A percentile compares a stretch with the other conserved stretches of the same genome.
Conservation (phyloP, 78 protist genomes). For the Creolimax fragrantissima region DNA sequence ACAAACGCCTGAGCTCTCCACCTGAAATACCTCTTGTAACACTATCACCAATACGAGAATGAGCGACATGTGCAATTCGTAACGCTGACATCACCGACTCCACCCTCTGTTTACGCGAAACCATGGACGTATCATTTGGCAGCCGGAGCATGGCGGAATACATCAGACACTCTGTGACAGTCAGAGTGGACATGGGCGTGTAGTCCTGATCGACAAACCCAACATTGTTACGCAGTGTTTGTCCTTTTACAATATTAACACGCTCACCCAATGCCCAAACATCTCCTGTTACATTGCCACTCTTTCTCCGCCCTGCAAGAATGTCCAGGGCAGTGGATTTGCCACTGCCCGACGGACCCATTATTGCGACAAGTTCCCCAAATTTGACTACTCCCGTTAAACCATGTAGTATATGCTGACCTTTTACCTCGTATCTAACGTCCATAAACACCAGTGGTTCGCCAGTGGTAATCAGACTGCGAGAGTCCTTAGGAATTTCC, state of each 20-base stretch:
- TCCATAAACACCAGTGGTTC: neutral
- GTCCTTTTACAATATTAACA: neutral
- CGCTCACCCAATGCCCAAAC: neutral
- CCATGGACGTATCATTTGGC: neutral
- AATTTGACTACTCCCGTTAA: neutral
- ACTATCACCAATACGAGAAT: neutral
- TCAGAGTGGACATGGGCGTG: neutral
- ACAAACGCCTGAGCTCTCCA: constrained; percentile 53
- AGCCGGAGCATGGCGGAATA: constrained; percentile 3
- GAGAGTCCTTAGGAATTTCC: neutral
- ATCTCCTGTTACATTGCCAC: neutral
- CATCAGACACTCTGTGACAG: constrained; percentile 7
- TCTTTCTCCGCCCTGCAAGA: neutral
- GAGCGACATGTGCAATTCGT: neutral
- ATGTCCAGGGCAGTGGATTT: neutral
- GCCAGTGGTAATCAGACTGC: neutral
- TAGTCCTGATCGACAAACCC: constrained; percentile 15
- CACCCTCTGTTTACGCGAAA: neutral
- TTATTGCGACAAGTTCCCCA: constrained; percentile 15
- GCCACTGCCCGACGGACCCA: constrained; percentile 25
- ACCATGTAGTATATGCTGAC: neutral
- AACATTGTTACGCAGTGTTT: neutral
- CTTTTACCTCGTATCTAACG: neutral
- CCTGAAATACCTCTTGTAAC: constrained; percentile 55
- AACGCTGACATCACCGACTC: neutral